Conservation (phyloP, 2,329 filamentous ascomycete genomes). For the Cladosporium velox region DNA sequence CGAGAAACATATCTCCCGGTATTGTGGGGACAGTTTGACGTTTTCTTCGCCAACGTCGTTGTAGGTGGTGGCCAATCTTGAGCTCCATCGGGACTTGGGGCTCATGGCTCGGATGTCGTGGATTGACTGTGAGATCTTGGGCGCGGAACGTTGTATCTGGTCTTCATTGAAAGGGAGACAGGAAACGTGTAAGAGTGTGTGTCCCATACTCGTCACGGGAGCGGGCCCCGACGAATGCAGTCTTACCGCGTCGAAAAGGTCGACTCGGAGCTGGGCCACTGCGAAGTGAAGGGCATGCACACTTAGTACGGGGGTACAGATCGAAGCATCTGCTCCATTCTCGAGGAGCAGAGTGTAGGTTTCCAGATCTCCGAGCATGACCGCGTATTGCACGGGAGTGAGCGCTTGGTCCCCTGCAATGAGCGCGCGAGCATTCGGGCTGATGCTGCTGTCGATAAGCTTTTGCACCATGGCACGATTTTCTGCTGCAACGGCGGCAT, state of each 20-base stretch:
- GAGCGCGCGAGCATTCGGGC: slow-evolving; percentile 12
- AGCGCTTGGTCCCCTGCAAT: slow-evolving; percentile 20
- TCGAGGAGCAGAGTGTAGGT: neutral
- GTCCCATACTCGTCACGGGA: neutral
- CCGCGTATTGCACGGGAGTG: slow-evolving; percentile 15
- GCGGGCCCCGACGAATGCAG: no score
- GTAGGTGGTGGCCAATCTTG: neutral
- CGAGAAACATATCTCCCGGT: no score
- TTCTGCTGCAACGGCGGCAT: slow-evolving; percentile 9
- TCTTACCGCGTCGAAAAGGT: slow-evolving; percentile 2
- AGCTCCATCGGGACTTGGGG: neutral
- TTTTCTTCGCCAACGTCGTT: neutral
- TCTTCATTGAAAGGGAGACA: neutral
- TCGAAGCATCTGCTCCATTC: neutral
- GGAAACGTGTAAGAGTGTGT: neutral
- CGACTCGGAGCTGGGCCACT: slow-evolving; percentile 1
- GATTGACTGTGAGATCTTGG: neutral
- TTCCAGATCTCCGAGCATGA: slow-evolving; percentile 11
- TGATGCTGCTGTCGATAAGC: slow-evolving; percentile 4
- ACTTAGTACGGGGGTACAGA: slow-evolving; percentile 7
- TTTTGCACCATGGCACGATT: slow-evolving; percentile 1
- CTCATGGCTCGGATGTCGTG: neutral
- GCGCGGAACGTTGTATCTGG: neutral
- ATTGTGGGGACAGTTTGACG: no score
- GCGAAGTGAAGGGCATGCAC: slow-evolving; percentile 18